Evolutionary conservation across 2,329 filamentous ascomycete species (phyloP), one percentile per base, ranked within the genome.

Genomic region (Peltaster fructicola): DNA sequence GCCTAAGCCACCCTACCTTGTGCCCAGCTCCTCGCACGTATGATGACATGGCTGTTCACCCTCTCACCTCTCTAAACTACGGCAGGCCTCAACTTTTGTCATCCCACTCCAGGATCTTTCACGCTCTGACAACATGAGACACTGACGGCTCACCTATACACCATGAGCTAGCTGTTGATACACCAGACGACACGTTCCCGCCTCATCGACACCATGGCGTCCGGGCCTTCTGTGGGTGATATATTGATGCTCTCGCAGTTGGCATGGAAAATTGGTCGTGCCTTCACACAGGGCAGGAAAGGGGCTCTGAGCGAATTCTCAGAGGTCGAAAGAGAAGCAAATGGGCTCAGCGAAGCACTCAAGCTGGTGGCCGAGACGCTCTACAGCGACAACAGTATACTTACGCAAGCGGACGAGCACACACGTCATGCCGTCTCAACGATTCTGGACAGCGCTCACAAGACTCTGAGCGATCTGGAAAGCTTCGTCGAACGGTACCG

Each of bases 191-290:
- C n/a, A n/a, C n/a, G n/a, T n/a, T n/a, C n/a, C n/a, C n/a, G n/a
- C n/a, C n/a, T n/a, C n/a, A n/a, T n/a, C n/a, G n/a, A n/a, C n/a
- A n/a, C n/a, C 20, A 30, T 30, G 27, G 27, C 27, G 10, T 20
- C 20, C 15, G 20, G 37, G 8, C 36, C 43, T n/a, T 40, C 37
- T 3, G 27, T 44, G 7, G 56, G 54, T 28, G 56, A 59, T 39
- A 53, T 58, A 11, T 35, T 59, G 19, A 52, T 55, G 48, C 44
- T 59, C 9, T 57, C 53, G 4, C 54, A 59, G 36, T 44, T 50
- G 20, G 54, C 56, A 12, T 59, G 54, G 54, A 56, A 50, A 32
- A 51, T 54, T 19, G 54, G 53, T 14, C 40, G 53, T 24, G 49
- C 54, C 2, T 61, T 60, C 35, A 49, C 47, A 4, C 41, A 54